Percentiles rank a stretch among this genome's conserved stretches.
phyloP scores from a whole-genome alignment of 2,329 filamentous ascomycete genomes.

The Cladosporium colombiae region DNA sequence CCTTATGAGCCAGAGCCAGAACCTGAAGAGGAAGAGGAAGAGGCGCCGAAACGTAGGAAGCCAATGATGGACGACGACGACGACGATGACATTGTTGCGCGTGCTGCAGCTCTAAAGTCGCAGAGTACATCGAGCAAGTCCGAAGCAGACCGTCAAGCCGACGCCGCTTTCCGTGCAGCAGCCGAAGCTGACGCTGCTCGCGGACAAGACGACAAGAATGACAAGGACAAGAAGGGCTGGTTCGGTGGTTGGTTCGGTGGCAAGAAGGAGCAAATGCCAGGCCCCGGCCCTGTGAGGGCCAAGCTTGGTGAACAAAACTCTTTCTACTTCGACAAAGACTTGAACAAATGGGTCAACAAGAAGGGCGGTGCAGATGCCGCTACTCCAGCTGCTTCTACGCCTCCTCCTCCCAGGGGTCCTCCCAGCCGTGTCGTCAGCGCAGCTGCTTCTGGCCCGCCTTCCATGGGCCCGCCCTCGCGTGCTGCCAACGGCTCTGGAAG shows the following conservation, averaged over 20 bases:
- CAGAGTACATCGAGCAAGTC: constrained; percentile 23
- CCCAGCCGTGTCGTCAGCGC: constrained; percentile 56
- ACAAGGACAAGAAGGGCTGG: constrained; percentile 62
- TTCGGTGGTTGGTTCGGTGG: constrained; percentile 79
- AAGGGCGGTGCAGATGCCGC: constrained; percentile 68
- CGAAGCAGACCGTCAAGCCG: constrained; percentile 69
- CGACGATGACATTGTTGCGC: constrained; percentile 53
- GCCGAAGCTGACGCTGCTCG: constrained; percentile 72
- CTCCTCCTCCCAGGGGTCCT: constrained; percentile 72
- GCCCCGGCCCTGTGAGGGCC: constrained; percentile 72
- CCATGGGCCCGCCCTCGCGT: constrained; percentile 32
- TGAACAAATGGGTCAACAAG: constrained; percentile 98
- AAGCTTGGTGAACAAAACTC: constrained; percentile 92
- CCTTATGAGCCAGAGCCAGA: constrained; percentile 55
- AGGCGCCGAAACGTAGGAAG: constrained; percentile 60
- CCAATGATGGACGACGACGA: constrained; percentile 81
- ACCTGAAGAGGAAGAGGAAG: constrained; percentile 51
- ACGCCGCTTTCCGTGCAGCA: constrained; percentile 81
- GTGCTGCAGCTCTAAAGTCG: constrained; percentile 52
- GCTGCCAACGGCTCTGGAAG: constrained; percentile 25
- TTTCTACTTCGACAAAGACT: constrained; percentile 92
- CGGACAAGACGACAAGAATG: constrained; percentile 51
- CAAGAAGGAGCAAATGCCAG: constrained; percentile 62
- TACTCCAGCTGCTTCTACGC: constrained; percentile 59
- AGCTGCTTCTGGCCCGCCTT: constrained; percentile 55